phyloP scores from a whole-genome alignment of 257 asterid species.

The Cinchona pubescens region DNA sequence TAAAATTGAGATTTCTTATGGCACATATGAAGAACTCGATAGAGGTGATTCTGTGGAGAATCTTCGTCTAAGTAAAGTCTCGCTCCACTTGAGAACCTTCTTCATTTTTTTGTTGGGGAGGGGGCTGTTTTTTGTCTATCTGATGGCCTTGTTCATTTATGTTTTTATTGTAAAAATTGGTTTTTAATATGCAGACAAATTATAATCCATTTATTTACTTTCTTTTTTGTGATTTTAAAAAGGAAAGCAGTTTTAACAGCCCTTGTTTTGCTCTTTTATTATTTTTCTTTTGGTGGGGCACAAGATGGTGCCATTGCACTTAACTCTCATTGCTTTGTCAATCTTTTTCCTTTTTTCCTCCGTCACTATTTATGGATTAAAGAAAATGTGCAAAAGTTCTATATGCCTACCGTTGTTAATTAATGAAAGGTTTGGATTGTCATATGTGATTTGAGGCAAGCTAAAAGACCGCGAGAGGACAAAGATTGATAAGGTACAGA shows the following conservation, averaged over 20 bases:
- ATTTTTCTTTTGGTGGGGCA: not conserved
- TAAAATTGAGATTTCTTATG: slow-evolving; percentile 77
- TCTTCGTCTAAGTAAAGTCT: slow-evolving; percentile 75
- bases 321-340: slow-evolving; percentile 15
- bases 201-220: not conserved
- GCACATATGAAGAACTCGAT: slow-evolving; percentile 59
- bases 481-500: slow-evolving; percentile 36
- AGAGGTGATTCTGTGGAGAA: slow-evolving; percentile 65
- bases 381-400: too few relatives aligned
- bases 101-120: not conserved
- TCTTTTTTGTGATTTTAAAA: not conserved
- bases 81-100: not conserved
- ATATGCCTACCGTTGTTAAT: too few relatives aligned
- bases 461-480: slow-evolving; percentile 40
- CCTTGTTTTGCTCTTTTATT: not conserved
- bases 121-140: not conserved
- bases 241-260: not conserved
- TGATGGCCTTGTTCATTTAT: not conserved
- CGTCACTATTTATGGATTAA: too few relatives aligned
- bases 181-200: too few relatives aligned
- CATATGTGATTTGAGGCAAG: slow-evolving; percentile 44
- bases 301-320: not conserved
- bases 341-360: too few relatives aligned
- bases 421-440: slow-evolving; percentile 21
- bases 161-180: not conserved